Conservation (phyloP, 1,284 basidiomycete genomes). For the Papiliotrema nemorosa region DNA sequence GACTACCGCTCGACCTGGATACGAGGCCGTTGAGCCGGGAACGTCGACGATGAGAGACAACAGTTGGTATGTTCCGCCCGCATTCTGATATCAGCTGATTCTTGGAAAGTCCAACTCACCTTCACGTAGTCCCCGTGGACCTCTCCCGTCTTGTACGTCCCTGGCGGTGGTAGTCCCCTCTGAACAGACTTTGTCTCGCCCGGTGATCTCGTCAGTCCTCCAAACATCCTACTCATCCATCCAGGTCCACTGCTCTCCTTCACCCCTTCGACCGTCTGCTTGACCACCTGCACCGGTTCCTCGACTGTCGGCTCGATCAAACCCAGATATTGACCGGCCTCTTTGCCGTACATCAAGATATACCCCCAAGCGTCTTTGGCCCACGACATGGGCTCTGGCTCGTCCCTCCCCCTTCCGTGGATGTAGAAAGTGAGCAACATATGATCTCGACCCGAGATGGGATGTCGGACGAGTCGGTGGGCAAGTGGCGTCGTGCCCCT, state of each 20-base stretch:
- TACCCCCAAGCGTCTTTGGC: conserved; percentile 13
- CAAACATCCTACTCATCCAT: conserved; percentile 11
- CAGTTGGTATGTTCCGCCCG: conserved; percentile 37
- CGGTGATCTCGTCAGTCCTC: conserved; percentile 5
- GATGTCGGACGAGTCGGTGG: conserved; percentile 37
- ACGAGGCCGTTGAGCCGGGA: conserved; percentile 32
- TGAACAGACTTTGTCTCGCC: background rate
- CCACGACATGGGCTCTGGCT: conserved; percentile 38
- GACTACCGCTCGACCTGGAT: conserved; percentile 42
- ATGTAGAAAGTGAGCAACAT: conserved; percentile 48
- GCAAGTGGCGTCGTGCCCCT: conserved; percentile 42
- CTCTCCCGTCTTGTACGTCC: conserved; percentile 48
- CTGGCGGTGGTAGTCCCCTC: conserved; percentile 36
- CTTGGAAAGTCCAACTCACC: conserved; percentile 17
- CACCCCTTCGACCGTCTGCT: background rate
- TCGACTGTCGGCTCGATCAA: conserved; percentile 1
- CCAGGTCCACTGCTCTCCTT: background rate
- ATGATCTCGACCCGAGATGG: conserved; percentile 44
- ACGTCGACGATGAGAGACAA: conserved; percentile 46
- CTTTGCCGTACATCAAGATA: conserved; percentile 5
- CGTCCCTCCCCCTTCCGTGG: conserved; percentile 44
- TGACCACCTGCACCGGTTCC: background rate
- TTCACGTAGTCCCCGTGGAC: conserved; percentile 49
- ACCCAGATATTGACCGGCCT: conserved; percentile 1
- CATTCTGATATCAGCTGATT: conserved; percentile 23